Evolutionary conservation across 2,329 filamentous ascomycete genomes (phyloP), one percentile per base, ranked within the genome.

Genomic region (Stagonosporopsis tanaceti): DNA sequence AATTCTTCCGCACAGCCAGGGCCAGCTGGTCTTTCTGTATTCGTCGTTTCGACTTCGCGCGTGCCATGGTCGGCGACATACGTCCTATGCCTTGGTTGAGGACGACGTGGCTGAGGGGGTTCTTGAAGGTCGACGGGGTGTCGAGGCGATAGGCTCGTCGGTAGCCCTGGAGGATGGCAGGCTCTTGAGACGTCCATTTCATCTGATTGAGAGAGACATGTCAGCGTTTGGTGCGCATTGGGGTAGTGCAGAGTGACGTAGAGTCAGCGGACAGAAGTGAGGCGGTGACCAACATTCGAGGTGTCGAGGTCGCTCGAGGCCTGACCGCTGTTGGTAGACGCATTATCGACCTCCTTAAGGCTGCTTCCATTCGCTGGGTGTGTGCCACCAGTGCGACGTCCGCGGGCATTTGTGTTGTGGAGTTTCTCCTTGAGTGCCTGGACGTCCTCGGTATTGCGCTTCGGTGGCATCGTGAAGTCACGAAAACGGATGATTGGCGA

Each of bases 21-120:
- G 89, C 89, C 52, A 96, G 80, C 63, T 90, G 85, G 35, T 92
- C 88, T 72, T 90, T 90, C 68, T 84, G 85, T 72, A 93, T 87
- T 52, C 89, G 83, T 50, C 88, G 80, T 68, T 87, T 82, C 44
- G 86, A 81, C 63, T 85, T 86, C 65, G 82, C 84, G 56, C 89
- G 81, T 40, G 87, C 86, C 87, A 93, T 92, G 24, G 90, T 93
- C 6, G 91, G 90, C 15, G 89, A 92, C 76, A 88, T 85, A 58
- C 85, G 79, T 32, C 90, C 91, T 65, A 93, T 87, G 74, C 87
- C 83, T 50, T 78, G 78, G 30, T 66, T 82, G 78, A 68, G 86
- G 80, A 77, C 84, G 50, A 78, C 79, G 70, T 80, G 80, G 64
- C 75, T 79, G 57, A 79, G 71, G 35, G 80, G 77, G 54, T 80